Base-by-base conservation (phyloP, 2,329 filamentous ascomycete genomes). In the Fonsecaea nubica region DNA sequence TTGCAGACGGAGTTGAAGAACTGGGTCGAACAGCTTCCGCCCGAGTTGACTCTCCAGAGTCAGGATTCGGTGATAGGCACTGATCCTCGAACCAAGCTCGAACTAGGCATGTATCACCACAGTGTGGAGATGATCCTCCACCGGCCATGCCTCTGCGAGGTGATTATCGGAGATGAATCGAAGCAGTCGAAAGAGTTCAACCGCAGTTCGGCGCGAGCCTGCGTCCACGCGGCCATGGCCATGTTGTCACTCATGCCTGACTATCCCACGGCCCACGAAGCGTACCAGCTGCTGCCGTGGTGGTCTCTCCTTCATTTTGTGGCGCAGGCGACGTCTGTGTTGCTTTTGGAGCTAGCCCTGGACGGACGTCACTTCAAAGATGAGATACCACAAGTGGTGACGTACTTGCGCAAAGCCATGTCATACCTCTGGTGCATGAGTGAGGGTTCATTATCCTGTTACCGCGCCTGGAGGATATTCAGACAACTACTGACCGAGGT, bases 271-370 rank as follows among this genome's bases (percentile, higher is more conserved):
- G 58, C 69, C 1, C 65, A 68, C 10, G 61, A 70, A 13, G 67
- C 74, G 2, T 69, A 69, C 50, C 67, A 71, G 36, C 64, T 73
- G 4, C 65, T 70, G 12, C 70, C 71, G 13, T 76, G 74, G 73
- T 75, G 73, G 74, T 59, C 63, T 38, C 56, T 73, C 4, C 68
- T 75, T n/a, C 73, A 75, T 63, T 73, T 74, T 38, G 60, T 75
- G 38, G 70, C 69, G 50, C 74, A 75, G 62, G 73, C 73, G 10
- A 65, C 66, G 9, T 69, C 69, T 15, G 69, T 76, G 6, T 66
- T 75, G 15, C 50, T 75, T 25, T 67, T 75, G 57, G 74, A 75
- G 59, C 56, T 76, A 12, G 60, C 69, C 48, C 70, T 74, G 30
- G 60, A 65, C 18, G 60, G 65, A 25, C 66, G 69, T 40, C 73